These are phyloP conservation scores for Hydnomerulius pinastri DNA, from an alignment of 768 basidiomycete genomes.

Conservation along the genomic window DNA sequence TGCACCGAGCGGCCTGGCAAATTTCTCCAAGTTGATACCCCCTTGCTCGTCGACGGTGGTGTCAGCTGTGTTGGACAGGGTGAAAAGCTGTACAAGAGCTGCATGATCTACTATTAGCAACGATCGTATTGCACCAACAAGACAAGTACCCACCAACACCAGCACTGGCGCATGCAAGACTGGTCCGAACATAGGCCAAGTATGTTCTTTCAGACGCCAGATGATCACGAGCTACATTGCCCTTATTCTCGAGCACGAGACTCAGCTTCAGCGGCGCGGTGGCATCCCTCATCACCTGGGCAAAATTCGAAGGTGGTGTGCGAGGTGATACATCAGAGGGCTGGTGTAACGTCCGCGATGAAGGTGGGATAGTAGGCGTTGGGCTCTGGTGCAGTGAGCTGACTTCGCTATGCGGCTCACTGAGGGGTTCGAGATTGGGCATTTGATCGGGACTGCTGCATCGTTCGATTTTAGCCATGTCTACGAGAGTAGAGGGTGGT, in stretches of 20 bases:
- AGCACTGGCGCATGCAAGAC: slow-evolving; percentile 56
- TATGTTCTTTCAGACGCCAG: slow-evolving; percentile 65
- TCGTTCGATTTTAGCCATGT: slow-evolving; percentile 16
- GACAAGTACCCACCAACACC: slow-evolving; percentile 53
- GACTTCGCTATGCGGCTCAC: slow-evolving; percentile 8
- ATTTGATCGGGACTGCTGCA: slow-evolving; percentile 13
- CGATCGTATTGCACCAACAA: background rate
- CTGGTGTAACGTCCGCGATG: background rate
- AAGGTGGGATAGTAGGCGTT: background rate
- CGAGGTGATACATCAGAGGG: background rate
- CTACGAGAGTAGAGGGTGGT: background rate
- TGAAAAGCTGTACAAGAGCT: slow-evolving; percentile 60
- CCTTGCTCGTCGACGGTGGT: slow-evolving; percentile 1
- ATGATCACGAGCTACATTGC: slow-evolving; percentile 66
- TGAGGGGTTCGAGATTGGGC: slow-evolving; percentile 25
- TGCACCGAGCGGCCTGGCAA: slow-evolving; percentile 56
- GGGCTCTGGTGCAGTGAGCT: slow-evolving; percentile 7
- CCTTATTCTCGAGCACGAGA: slow-evolving; percentile 54
- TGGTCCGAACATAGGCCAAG: slow-evolving; percentile 65
- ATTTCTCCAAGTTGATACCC: slow-evolving; percentile 21
- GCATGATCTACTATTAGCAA: background rate
- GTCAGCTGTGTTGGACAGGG: slow-evolving; percentile 31
- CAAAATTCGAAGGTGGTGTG: background rate
- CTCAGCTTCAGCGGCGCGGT: slow-evolving; percentile 19
- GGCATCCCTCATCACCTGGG: slow-evolving; percentile 1